phyloP scores from a whole-genome alignment of 176 grass and related monocot genomes.

The Eragrostis nindensis region DNA sequence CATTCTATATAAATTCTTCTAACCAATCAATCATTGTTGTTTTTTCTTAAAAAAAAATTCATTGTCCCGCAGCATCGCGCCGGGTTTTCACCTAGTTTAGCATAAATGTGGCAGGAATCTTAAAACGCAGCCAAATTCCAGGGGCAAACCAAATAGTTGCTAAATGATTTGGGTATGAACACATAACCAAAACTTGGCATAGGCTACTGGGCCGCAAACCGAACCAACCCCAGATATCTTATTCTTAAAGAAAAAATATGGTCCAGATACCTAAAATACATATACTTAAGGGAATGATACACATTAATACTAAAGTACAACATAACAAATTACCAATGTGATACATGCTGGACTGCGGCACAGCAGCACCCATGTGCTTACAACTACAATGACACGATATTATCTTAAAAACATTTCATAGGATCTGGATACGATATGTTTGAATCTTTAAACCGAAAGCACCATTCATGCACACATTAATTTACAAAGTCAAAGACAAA shows the following conservation, averaged over 20 bases:
- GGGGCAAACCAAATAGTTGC: background rate
- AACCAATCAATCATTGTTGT: too few species aligned
- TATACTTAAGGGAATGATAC: background rate
- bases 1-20: too few species aligned
- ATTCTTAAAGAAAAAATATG: background rate
- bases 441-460: conserved; percentile 7
- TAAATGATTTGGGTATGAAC: background rate
- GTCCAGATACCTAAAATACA: background rate
- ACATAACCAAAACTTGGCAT: background rate
- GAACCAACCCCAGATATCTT: background rate
- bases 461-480: background rate
- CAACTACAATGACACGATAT: background rate
- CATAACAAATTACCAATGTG: conserved; percentile 8
- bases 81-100: too few species aligned
- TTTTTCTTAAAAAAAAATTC: too few species aligned
- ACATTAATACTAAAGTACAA: conserved; percentile 3
- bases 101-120: too few species aligned
- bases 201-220: background rate
- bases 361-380: conserved; percentile 2
- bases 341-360: conserved; percentile 1
- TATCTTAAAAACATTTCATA: conserved; percentile 17
- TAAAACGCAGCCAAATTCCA: too few species aligned
- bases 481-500: conserved; percentile 6
- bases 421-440: background rate
- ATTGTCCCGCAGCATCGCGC: too few species aligned